These are phyloP conservation scores for Vigna mungo DNA, from an alignment of 306 rosid species.

Conservation along the genomic window DNA sequence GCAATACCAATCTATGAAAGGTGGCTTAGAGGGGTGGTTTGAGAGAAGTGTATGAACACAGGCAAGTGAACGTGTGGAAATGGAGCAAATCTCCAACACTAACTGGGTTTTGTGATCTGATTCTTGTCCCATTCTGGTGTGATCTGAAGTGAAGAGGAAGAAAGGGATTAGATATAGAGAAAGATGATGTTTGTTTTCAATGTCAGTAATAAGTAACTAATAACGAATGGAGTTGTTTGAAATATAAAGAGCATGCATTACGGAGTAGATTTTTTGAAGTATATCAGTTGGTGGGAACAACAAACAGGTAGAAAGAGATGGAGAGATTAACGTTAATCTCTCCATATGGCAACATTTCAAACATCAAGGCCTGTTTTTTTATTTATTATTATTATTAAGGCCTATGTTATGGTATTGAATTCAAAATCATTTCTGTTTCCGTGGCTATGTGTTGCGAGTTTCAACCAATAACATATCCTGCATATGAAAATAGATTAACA, in stretches of 20 bases:
- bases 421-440: constrained; percentile 27
- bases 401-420: constrained; percentile 1
- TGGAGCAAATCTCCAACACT: constrained; percentile 75
- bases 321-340: constrained; percentile 51
- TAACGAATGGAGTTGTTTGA: constrained; percentile 72
- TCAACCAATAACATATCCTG: constrained; percentile 27
- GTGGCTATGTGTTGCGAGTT: constrained; percentile 11
- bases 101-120: constrained; percentile 69
- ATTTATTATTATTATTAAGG: not conserved
- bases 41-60: constrained; percentile 66
- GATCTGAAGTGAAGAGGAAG: constrained; percentile 31
- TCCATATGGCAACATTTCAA: constrained; percentile 53
- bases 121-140: constrained; percentile 58
- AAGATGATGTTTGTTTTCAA: constrained; percentile 36
- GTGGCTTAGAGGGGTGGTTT: constrained; percentile 38
- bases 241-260: constrained; percentile 59
- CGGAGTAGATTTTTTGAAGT: constrained; percentile 57
- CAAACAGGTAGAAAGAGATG: constrained; percentile 35
- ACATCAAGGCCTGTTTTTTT: not conserved
- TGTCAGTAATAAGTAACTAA: constrained; percentile 14
- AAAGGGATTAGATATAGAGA: constrained; percentile 49
- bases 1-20: constrained; percentile 88
- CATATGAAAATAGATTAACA: not conserved
- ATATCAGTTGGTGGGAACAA: constrained; percentile 66
- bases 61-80: constrained; percentile 56